A percentile compares a stretch with the other conserved stretches of the same genome.
These are phyloP conservation scores for Marasmius tenuissimus DNA, from an alignment of 1,284 basidiomycete species.

Conservation along the genomic window DNA sequence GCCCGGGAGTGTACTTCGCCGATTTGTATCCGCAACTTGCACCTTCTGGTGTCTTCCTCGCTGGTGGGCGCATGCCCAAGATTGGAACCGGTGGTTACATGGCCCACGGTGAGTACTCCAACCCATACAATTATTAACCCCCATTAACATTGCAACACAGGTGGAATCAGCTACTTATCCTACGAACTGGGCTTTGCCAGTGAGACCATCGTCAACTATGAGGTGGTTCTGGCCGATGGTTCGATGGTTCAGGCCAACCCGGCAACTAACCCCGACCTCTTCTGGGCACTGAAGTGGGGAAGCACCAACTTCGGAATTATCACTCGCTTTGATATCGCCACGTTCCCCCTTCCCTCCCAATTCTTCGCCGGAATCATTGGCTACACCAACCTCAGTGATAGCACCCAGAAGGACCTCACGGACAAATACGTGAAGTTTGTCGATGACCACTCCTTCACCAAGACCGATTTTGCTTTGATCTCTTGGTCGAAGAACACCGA, in stretches of 20 bases:
- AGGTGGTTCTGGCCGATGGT: slow-evolving; percentile 5
- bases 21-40: slow-evolving; percentile 31
- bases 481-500: background rate
- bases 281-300: slow-evolving; percentile 6
- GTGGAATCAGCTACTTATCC: background rate
- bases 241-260: background rate
- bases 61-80: slow-evolving; percentile 32
- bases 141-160: background rate
- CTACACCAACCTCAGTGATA: background rate
- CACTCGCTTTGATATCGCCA: slow-evolving; percentile 1
- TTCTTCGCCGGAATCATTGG: background rate
- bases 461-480: background rate
- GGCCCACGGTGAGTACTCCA: slow-evolving; percentile 24
- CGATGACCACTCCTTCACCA: background rate
- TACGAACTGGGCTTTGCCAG: background rate
- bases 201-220: background rate
- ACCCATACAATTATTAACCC: background rate
- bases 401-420: background rate
- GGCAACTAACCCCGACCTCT: background rate
- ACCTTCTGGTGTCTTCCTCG: slow-evolving; percentile 26
- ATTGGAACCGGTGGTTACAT: slow-evolving; percentile 35
- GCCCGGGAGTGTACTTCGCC: slow-evolving; percentile 33
- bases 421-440: background rate
- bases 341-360: background rate
- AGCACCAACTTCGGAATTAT: slow-evolving; percentile 9